Conservation (phyloP, 2,329 filamentous ascomycete genomes). For the Xylaria sp. region DNA sequence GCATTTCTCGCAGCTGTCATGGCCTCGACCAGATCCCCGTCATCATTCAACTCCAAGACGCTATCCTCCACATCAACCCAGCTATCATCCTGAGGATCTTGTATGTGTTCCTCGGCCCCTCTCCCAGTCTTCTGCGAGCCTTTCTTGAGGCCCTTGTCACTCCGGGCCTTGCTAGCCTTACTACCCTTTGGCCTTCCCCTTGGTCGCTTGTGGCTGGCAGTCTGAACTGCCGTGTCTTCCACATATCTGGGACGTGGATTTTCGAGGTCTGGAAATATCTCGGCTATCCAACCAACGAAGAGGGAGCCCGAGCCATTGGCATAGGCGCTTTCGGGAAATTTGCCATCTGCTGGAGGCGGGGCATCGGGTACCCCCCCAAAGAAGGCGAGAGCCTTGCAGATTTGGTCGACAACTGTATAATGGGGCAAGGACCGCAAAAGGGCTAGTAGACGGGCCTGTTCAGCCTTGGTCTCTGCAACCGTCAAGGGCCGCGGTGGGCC, state of each 20-base stretch:
- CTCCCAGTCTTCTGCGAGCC: slow-evolving; percentile 48
- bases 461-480: slow-evolving; percentile 64
- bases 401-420: slow-evolving; percentile 67
- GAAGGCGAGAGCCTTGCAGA: slow-evolving; percentile 71
- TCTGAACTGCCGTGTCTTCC: slow-evolving; percentile 32
- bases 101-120: slow-evolving; percentile 39
- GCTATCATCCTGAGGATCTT: slow-evolving; percentile 53
- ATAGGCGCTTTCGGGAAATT: slow-evolving; percentile 66
- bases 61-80: slow-evolving; percentile 60
- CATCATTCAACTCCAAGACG: slow-evolving; percentile 46
- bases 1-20: slow-evolving; percentile 39
- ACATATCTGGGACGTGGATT: slow-evolving; percentile 42
- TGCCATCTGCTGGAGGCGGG: slow-evolving; percentile 60
- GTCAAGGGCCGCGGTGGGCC: slow-evolving; percentile 50
- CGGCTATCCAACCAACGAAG: slow-evolving; percentile 71
- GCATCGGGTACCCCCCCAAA: slow-evolving; percentile 70
- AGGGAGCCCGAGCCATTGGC: slow-evolving; percentile 67
- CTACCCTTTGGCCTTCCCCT: slow-evolving; percentile 69
- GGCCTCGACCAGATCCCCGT: slow-evolving; percentile 46
- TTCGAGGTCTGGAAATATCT: slow-evolving; percentile 67
- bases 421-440: slow-evolving; percentile 67
- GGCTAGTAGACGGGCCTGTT: slow-evolving; percentile 69
- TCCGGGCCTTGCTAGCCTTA: slow-evolving; percentile 59
- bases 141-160: slow-evolving; percentile 65
- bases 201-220: slow-evolving; percentile 54